Evolutionary conservation across 2,329 filamentous ascomycete genomes (phyloP).

Genomic region (Aspergillus felis): DNA sequence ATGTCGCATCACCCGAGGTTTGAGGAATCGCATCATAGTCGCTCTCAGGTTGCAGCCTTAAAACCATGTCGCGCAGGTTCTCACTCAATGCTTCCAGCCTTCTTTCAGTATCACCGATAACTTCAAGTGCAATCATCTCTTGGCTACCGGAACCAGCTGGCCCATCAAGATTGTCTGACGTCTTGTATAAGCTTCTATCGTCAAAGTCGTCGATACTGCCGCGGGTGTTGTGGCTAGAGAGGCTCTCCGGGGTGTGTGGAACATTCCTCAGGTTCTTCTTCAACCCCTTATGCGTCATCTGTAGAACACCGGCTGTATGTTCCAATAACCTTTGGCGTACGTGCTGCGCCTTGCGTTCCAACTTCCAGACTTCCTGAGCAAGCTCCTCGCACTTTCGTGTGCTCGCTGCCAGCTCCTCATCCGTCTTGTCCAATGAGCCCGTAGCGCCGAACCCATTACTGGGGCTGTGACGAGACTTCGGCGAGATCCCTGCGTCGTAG

Average conservation of each 20-base stretch:
- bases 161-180: constrained; percentile 62
- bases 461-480: constrained; percentile 51
- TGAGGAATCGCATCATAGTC: constrained; percentile 38
- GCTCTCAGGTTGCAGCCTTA: constrained; percentile 39
- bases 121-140: constrained; percentile 33
- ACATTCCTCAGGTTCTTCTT: constrained; percentile 55
- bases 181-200: constrained; percentile 68
- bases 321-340: constrained; percentile 73
- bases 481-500: constrained; percentile 30
- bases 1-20: constrained; percentile 21
- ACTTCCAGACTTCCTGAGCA: constrained; percentile 70
- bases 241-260: constrained; percentile 72
- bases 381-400: constrained; percentile 83
- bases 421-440: constrained; percentile 51
- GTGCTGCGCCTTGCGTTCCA: constrained; percentile 73
- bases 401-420: constrained; percentile 69
- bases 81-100: constrained; percentile 66
- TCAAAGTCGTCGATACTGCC: constrained; percentile 66
- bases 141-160: constrained; percentile 26
- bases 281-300: constrained; percentile 79
- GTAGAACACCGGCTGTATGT: constrained; percentile 88
- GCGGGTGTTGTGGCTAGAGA: constrained; percentile 55
- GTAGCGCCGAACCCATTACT: constrained; percentile 47
- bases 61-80: constrained; percentile 63
- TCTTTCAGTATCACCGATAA: constrained; percentile 59